Base-by-base conservation (phyloP, 2,329 filamentous ascomycete species). In the Fusarium sp. region DNA sequence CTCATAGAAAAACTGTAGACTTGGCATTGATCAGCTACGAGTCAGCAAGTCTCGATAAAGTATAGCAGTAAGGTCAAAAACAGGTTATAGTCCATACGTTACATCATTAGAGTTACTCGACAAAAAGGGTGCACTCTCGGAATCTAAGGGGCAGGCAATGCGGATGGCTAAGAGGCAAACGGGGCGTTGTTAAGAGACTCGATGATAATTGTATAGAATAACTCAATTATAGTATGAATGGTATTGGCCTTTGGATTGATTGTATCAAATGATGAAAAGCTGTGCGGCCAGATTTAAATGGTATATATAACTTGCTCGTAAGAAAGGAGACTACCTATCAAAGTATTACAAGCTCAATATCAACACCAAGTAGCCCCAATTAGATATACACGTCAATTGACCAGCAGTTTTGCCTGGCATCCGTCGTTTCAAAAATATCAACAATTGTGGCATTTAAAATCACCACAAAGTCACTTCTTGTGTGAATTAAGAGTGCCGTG, bases 231-330 rank as follows among this genome's bases (percentile, higher is more conserved):
- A 12, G 3, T 24, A 10, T 50, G 28, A n/a, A 12, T 10, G 5
- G 7, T 7, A 7, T 24, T 3, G 2, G 16, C 6, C 4, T 50
- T 4, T 5, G 0, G 20, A 3, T 2, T 0, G 14, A 14, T 11
- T 11, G 7, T 0, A 33, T 33, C 4, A 31, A 31, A 15, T 10
- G 6, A 24, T 33, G 2, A 14, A 11, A 10, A 20, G 2, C n/a
- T 33, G 11, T 6, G 6, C 11, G 3, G 12, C 2, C 6, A 20
- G 16, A 18, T 16, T 24, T 6, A 7, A 7, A 18, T 10, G 3
- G 6, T 12, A 33, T 50, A 24, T 5, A 20, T 3, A 24, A 50
- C 8, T 20, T 10, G 11, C 12, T 14, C 5, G 6, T 10, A 24
- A 12, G 7, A 18, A 24, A 14, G 8, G 8, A 50, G 8, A n/a